Base-by-base conservation (phyloP, 176 grass and related monocot genomes). In the Olyra latifolia region DNA sequence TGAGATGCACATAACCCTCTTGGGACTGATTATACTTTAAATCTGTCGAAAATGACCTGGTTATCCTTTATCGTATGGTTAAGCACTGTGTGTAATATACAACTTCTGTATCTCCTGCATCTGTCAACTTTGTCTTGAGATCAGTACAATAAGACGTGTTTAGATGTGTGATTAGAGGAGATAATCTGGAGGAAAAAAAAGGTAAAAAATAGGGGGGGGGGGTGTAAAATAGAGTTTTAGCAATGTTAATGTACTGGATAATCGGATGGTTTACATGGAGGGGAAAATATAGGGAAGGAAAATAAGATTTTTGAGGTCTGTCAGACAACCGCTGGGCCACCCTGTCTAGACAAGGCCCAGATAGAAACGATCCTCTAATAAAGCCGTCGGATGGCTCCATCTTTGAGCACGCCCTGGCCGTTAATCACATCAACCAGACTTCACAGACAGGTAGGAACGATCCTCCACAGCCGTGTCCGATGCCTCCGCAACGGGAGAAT, bases 21-120 rank as follows among this genome's bases (percentile, higher is more conserved):
- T 58, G 59, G 15, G 6, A 14, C 25, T 11, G 19, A 57, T 56
- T 2, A 27, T 47, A 24, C 16, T 40, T 76, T 13, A 39, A 85
- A 89, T 82, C 72, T 43, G 87, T 89, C 87, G 87, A 89, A 81
- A 81, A 82, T 82, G 66, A 71, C 64, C 77, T 0, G 12, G 42
- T 30, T 52, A 10, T 81, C 24, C 25, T 28, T 0, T 52, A 12
- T 81, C 25, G 20, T 66, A 16, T 43, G 53, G 1, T 64, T 44
- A 64, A 69, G 32, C 53, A 80, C 38, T 80, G 46, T 3, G 14
- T 64, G 55, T 47, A 70, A 28, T 85, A 44, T 64, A 71, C 35
- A 76, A 76, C 4, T 27, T 71, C 27, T 69, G 67, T 69, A 59
- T 62, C 25, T 24, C 9, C 13, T 23, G 65, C 40, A 1, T 45